Conservation (phyloP, 148 eudicot species). For the Camellia lanceoleosa region DNA sequence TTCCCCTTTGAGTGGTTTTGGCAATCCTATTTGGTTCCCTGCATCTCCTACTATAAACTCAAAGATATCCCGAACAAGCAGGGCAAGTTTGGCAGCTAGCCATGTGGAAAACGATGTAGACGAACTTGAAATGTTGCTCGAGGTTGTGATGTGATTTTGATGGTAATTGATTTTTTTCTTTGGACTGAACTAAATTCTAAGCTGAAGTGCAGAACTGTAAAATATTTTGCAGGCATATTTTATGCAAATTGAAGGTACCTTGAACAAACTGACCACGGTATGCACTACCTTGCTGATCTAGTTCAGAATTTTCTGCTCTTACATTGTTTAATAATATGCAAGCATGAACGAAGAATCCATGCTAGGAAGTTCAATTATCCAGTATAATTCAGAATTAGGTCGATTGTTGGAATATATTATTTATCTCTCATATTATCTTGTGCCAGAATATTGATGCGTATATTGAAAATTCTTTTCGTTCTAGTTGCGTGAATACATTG, state of each 20-base stretch:
- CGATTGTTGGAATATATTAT: not conserved
- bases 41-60: slow-evolving; percentile 49
- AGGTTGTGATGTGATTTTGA: slow-evolving; percentile 35
- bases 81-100: slow-evolving; percentile 44
- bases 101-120: slow-evolving; percentile 64
- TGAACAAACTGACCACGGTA: slow-evolving; percentile 78
- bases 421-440: not conserved
- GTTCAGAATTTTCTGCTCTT: not conserved
- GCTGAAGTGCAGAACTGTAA: slow-evolving; percentile 11
- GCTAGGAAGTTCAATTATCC: not conserved
- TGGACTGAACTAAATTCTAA: slow-evolving; percentile 1
- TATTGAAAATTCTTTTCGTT: slow-evolving; percentile 6
- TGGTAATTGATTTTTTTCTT: not conserved
- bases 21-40: slow-evolving; percentile 48
- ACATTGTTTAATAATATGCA: not conserved
- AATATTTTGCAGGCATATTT: slow-evolving; percentile 66
- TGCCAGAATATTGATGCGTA: not conserved
- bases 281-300: slow-evolving; percentile 10
- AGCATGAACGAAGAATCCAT: not conserved
- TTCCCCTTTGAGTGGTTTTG: slow-evolving; percentile 38
- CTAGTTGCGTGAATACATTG: slow-evolving; percentile 83
- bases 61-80: slow-evolving; percentile 53
- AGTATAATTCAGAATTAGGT: not conserved
- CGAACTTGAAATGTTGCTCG: slow-evolving; percentile 89
- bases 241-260: slow-evolving; percentile 74